phyloP scores from a whole-genome alignment of 2,329 filamentous ascomycete genomes.

The Zymoseptoria crescenta region DNA sequence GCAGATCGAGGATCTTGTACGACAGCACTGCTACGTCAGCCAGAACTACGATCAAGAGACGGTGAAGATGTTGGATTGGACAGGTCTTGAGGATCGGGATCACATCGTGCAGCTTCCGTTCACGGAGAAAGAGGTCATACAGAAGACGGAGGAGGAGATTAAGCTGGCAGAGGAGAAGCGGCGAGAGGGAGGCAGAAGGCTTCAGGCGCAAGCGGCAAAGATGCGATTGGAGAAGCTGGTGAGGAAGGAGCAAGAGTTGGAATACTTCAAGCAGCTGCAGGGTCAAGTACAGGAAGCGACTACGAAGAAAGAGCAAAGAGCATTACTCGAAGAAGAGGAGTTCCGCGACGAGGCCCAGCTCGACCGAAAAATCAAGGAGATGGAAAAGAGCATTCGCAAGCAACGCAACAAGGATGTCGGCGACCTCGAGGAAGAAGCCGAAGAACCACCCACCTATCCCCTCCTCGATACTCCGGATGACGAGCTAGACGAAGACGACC shows the following conservation, averaged over 20 bases:
- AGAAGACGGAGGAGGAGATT: slow-evolving; percentile 92
- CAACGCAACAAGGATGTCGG: slow-evolving; percentile 91
- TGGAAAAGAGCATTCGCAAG: slow-evolving; percentile 83
- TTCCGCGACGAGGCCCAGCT: slow-evolving; percentile 84
- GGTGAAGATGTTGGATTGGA: slow-evolving; percentile 75
- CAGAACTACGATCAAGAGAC: slow-evolving; percentile 76
- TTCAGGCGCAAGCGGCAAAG: slow-evolving; percentile 95
- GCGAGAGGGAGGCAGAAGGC: slow-evolving; percentile 80
- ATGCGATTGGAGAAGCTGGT: slow-evolving; percentile 94
- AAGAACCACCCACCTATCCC: slow-evolving; percentile 75
- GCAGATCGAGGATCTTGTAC: slow-evolving; percentile 80
- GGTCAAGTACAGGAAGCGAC: slow-evolving; percentile 57
- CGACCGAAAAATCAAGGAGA: slow-evolving; percentile 75
- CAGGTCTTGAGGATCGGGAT: slow-evolving; percentile 80
- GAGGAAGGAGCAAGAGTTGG: slow-evolving; percentile 89
- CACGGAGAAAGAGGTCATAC: slow-evolving; percentile 79
- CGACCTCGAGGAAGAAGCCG: slow-evolving; percentile 65
- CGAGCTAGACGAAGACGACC: slow-evolving; percentile 77
- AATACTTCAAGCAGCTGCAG: slow-evolving; percentile 85
- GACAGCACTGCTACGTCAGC: slow-evolving; percentile 84
- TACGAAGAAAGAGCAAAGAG: slow-evolving; percentile 84
- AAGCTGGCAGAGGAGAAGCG: slow-evolving; percentile 85
- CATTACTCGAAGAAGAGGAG: slow-evolving; percentile 75
- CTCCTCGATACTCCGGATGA: slow-evolving; percentile 86
- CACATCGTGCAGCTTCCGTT: slow-evolving; percentile 87